Evolutionary conservation across 805 yeast genomes (phyloP), one percentile per base, ranked within the genome.

Genomic region (Jamesozyma lodderae): DNA sequence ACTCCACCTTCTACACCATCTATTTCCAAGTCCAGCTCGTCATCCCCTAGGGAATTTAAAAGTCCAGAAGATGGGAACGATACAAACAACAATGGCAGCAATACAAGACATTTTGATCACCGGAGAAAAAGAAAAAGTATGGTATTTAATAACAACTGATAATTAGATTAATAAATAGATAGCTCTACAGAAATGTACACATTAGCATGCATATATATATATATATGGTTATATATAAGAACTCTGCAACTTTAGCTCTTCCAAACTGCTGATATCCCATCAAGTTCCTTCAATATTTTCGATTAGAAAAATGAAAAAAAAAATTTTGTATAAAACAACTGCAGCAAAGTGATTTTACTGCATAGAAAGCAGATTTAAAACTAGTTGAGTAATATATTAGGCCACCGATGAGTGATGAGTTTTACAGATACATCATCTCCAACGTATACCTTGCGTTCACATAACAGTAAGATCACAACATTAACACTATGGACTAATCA

Each of bases 401-500:
- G n/a, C n/a, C n/a, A n/a, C n/a, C n/a, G 5, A 5, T 13, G 11
- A 34, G 3, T 24, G 29, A 32, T 24, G 34, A 14, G 15, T 15
- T 25, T 25, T 25, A 17, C 14, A 31, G 35, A 30, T 30, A 21
- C 40, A 33, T 18, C 37, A 39, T 19, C 42, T 5, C 46, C 41
- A 11, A 34, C 32, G 3, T 36, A 20, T 21, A 41, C 41, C 3
- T 23, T 46, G 18, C 33, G 49, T 11, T 20, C 21, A 4, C 49
- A 46, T 26, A 40, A 33, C 4, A 16, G 16, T 20, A 29, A 31
- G n/a, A 35, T 46, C n/a, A 43, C 47, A 4, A 14, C 37, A 9
- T 23, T 46, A 19, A 17, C 14, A n/a, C 19, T 34, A 8, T 3
- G 15, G 2, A 15, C n/a, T 3, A 10, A 18, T n/a, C 14, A 6